Evolutionary conservation across 768 basidiomycete genomes (phyloP), one percentile per base, ranked within the genome.

Genomic region (Lactarius quietus): DNA sequence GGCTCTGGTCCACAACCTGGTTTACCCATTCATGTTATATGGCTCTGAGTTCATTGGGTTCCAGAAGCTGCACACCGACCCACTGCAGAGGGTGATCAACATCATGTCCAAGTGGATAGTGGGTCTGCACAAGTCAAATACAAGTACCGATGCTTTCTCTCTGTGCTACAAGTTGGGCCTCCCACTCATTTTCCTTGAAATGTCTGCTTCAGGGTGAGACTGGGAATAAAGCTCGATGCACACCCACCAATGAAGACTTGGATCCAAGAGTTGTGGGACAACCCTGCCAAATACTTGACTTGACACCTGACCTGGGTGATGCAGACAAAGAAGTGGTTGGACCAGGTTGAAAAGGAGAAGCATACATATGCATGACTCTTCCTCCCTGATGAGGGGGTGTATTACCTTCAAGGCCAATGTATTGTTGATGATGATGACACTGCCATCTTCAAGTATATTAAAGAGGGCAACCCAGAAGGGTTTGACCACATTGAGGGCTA

Each of bases 281-380:
- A 3, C 20, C 20, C 43, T 0, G n/a, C 43, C n/a, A 43, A 18
- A 0, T n/a, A 9, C n/a, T 9, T 7, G 1, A n/a, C 43, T 0
- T 0, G 43, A n/a, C 43, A 43, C 3, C 8, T 43, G 43, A 43
- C 43, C 0, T 43, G 43, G 43, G 43, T 43, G 43, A 7, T 18
- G 9, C 43, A 43, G 20, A 43, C 20, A 0, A 43, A 43, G 43
- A 43, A 43, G 20, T 43, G 43, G 43, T 3, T 43, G 0, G 20
- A 43, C 0, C 3, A n/a, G 43, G 20, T 20, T 1, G 20, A n/a
- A 2, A 43, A n/a, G 0, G 43, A 43, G 3, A 43, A 43, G 20
- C n/a, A n/a, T 20, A 43, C 20, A 8, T 43, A 43, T n/a, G 18
- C 8, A 0, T 0, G 41, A 2, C 7, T 33, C 33, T 33, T 33